Conservation (phyloP, 1,139 yeast species). For the Cylindricascospora bacillispora region DNA sequence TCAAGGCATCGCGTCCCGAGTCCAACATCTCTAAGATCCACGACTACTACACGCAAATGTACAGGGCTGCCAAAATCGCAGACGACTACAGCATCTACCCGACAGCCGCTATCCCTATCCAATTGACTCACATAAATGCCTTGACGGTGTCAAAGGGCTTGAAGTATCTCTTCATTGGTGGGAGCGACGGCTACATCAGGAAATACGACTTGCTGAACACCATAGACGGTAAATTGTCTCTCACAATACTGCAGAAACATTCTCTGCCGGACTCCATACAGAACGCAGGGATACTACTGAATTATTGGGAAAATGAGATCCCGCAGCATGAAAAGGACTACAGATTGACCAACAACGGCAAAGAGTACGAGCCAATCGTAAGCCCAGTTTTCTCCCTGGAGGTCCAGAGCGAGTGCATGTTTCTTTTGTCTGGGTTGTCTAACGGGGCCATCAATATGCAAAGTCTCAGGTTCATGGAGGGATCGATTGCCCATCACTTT, state of each 20-base stretch:
- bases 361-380: constrained; percentile 48
- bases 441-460: constrained; percentile 83
- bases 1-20: too few relatives aligned
- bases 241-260: constrained; percentile 87
- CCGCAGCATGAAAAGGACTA: constrained; percentile 43
- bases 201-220: constrained; percentile 80
- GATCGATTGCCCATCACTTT: constrained; percentile 67
- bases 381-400: constrained; percentile 86
- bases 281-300: constrained; percentile 67
- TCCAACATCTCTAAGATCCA: constrained; percentile 19
- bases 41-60: constrained; percentile 30
- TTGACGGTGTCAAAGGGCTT: constrained; percentile 72
- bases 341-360: constrained; percentile 27
- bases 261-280: constrained; percentile 75
- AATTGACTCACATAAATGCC: constrained; percentile 53
- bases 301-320: constrained; percentile 95
- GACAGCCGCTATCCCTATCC: constrained; percentile 59
- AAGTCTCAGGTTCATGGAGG: constrained; percentile 75
- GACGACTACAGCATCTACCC: constrained; percentile 49
- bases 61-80: constrained; percentile 34
- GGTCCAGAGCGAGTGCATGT: constrained; percentile 68
- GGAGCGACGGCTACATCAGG: constrained; percentile 89
- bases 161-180: constrained; percentile 86
- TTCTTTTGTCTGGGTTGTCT: constrained; percentile 74
- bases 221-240: constrained; percentile 76